Conservation (phyloP, 2,329 filamentous ascomycete genomes). For the Aureobasidium namibiae region DNA sequence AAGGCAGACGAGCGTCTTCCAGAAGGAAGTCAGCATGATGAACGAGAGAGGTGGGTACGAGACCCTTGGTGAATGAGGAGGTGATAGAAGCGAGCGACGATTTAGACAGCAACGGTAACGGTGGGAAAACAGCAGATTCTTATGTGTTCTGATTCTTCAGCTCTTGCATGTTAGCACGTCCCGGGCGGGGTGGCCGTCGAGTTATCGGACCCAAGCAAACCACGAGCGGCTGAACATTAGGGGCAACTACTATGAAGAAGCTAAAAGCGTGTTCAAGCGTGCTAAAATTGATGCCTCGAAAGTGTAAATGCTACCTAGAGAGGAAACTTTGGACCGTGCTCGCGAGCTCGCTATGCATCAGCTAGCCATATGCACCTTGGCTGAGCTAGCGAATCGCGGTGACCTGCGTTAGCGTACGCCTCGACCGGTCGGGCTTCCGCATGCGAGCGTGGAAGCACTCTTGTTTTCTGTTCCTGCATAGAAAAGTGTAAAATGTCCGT, state of each 20-base stretch:
- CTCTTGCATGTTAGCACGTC: neutral
- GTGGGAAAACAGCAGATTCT: neutral
- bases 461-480: constrained; percentile 6
- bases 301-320: constrained; percentile 8
- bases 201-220: neutral
- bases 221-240: constrained; percentile 10
- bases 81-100: neutral
- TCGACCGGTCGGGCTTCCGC: neutral
- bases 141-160: constrained; percentile 2
- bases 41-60: neutral
- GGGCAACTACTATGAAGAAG: neutral
- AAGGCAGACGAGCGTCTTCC: constrained; percentile 4
- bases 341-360: constrained; percentile 1
- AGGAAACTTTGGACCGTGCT: neutral
- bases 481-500: neutral
- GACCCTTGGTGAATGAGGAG: neutral
- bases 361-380: neutral
- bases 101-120: constrained; percentile 3
- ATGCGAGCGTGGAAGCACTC: neutral
- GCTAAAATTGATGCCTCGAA: neutral
- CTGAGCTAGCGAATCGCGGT: neutral
- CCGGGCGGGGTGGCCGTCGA: neutral
- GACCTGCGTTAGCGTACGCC: neutral
- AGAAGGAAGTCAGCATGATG: constrained; percentile 1
- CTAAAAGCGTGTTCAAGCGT: constrained; percentile 7